Base-by-base conservation (phyloP, 305 asterid species). In the Coffea humblotiana region DNA sequence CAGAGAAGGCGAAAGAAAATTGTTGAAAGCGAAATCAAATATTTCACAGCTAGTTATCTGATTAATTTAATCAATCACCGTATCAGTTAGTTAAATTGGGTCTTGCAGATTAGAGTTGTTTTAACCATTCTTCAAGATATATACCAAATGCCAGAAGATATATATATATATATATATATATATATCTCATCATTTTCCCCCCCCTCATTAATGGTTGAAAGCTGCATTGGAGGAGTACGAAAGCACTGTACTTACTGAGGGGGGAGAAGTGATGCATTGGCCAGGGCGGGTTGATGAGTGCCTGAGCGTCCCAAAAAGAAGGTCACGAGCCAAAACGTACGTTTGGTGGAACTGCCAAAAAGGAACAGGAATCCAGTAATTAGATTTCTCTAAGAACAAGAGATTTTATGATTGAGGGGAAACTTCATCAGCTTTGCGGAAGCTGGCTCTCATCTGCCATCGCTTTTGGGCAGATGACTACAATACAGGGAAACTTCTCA, bases 401-500 rank as follows among this genome's bases (percentile, higher is more conserved):
- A 49, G 6, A 49, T 25, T 60, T 60, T 27, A 49, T 71, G 60
- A 71, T 72, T 72, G 63, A 73, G 27, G 49, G 76, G 77, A 73
- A 73, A 52, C 73, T 66, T 77, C 80, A 65, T 66, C 19, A 47
- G 45, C 72, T 14, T 40, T 40, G 43, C 43, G 43, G 5, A 40
- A 5, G 43, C 25, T 13, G 56, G 40, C 19, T 21, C 74, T 45
- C 54, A 45, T 68, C 25, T 19, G 6, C n/a, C 52, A 40, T 40
- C 51, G 9, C 73, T 69, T 3, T 69, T 69, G 6, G 40, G n/a
- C 51, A 40, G 51, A 60, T 49, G 58, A 76, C 79, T 19, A 2
- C 67, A 23, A 6, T 45, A 23, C 75, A n/a, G 21, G 29, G 79
- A 76, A 75, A 75, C 71, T 75, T 75, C 78, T 48, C 52, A 58